phyloP scores from a whole-genome alignment of 805 yeast genomes.

The Yarrowia divulgata region DNA sequence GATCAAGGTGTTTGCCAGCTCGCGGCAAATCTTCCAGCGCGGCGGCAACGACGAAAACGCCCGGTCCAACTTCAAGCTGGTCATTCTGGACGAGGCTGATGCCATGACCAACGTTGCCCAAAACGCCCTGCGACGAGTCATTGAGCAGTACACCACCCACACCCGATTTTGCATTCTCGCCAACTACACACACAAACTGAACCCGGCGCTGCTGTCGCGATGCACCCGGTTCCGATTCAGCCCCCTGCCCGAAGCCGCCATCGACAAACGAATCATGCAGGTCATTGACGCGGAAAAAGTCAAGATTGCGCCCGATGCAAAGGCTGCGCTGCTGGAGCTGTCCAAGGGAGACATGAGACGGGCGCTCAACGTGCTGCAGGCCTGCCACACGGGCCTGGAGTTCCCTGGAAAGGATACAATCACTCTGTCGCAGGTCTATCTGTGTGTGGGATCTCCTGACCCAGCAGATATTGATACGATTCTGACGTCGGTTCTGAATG shows the following conservation, averaged over 20 bases:
- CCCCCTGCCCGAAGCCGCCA: conserved; percentile 75
- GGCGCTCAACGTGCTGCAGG: conserved; percentile 91
- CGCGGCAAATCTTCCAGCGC: conserved; percentile 71
- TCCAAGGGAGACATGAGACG: conserved; percentile 97
- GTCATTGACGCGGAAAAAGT: conserved; percentile 76
- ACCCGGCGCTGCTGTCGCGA: conserved; percentile 92
- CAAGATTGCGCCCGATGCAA: conserved; percentile 64
- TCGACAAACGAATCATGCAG: conserved; percentile 67
- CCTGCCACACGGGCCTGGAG: conserved; percentile 79
- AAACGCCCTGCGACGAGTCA: conserved; percentile 89
- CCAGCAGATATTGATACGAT: conserved; percentile 83
- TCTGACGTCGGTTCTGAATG: conserved; percentile 77
- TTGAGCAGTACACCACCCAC: conserved; percentile 91
- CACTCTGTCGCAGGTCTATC: conserved; percentile 62
- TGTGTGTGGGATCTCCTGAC: conserved; percentile 94
- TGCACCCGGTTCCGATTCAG: conserved; percentile 94
- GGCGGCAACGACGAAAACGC: conserved; percentile 17
- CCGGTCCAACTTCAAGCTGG: conserved; percentile 82
- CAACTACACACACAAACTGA: conserved; percentile 92
- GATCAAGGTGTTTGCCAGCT: conserved; percentile 93
- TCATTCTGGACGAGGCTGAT: conserved; percentile 95
- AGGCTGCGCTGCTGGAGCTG: conserved; percentile 68
- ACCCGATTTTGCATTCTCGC: conserved; percentile 96
- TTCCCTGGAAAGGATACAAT: conserved; percentile 61
- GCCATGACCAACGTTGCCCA: conserved; percentile 98